These are phyloP conservation scores for Alternaria sp. DNA, from an alignment of 2,329 filamentous ascomycete genomes.

Conservation along the genomic window DNA sequence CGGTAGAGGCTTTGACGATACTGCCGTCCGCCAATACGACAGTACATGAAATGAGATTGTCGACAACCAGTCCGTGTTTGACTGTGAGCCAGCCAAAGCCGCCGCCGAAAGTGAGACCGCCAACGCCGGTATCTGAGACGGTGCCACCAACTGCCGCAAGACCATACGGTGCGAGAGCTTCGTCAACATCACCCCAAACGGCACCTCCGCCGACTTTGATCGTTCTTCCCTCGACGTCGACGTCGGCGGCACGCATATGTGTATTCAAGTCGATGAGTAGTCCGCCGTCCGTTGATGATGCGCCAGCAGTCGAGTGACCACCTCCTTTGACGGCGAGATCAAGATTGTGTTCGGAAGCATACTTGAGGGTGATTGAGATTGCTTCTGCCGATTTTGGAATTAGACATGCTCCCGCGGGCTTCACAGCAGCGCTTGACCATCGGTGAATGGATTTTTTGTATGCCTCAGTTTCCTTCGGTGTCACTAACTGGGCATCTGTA, in stretches of 20 bases:
- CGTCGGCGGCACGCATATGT: constrained; percentile 7
- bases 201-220: constrained; percentile 12
- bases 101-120: constrained; percentile 62
- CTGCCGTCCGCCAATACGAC: constrained; percentile 60
- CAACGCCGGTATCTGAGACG: constrained; percentile 38
- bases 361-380: constrained; percentile 10
- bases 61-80: constrained; percentile 59
- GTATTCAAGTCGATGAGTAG: constrained; percentile 14
- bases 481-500: constrained; percentile 7
- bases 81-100: constrained; percentile 63
- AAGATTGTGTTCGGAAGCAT: constrained; percentile 9
- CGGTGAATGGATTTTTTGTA: constrained; percentile 5
- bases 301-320: constrained; percentile 12
- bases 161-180: constrained; percentile 5
- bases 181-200: constrained; percentile 13
- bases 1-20: constrained; percentile 42
- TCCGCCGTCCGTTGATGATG: constrained; percentile 14
- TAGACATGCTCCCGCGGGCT: constrained; percentile 10
- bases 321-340: constrained; percentile 15
- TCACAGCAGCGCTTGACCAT: constrained; percentile 13
- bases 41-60: constrained; percentile 60
- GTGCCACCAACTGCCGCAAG: constrained; percentile 14
- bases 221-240: constrained; percentile 3
- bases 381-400: constrained; percentile 8
- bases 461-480: constrained; percentile 4